Conservation (phyloP, 371 early-diverging fungal genomes). For the Apophysomyces trapeziformis region DNA sequence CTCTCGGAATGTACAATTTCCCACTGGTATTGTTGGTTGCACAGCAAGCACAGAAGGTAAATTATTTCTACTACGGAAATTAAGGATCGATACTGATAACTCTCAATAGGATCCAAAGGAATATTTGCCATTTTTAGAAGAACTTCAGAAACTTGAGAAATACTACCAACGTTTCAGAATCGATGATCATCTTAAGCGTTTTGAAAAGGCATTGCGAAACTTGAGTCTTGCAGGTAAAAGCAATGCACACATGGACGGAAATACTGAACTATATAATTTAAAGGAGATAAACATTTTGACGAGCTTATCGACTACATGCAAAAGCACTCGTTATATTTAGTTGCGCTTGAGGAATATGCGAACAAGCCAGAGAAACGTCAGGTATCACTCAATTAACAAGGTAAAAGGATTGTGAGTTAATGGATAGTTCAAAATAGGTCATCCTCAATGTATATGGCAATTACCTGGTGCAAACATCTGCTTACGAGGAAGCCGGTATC, state of each 20-base stretch:
- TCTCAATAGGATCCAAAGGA: slow-evolving; percentile 84
- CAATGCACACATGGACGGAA: not conserved
- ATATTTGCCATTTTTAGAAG: slow-evolving; percentile 88
- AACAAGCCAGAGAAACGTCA: slow-evolving; percentile 46
- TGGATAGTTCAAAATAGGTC: slow-evolving; percentile 27
- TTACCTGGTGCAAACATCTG: slow-evolving; percentile 54
- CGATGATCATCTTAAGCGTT: slow-evolving; percentile 82
- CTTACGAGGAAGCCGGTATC: slow-evolving; percentile 76
- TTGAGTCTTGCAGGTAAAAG: slow-evolving; percentile 63
- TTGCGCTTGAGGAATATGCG: slow-evolving; percentile 65
- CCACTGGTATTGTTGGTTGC: slow-evolving; percentile 92
- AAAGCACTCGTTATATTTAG: slow-evolving; percentile 66
- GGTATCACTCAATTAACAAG: slow-evolving; percentile 16
- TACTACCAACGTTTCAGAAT: slow-evolving; percentile 86
- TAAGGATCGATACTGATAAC: not conserved
- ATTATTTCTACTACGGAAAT: not conserved
- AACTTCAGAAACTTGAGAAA: slow-evolving; percentile 72
- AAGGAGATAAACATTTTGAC: slow-evolving; percentile 64
- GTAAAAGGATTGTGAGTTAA: slow-evolving; percentile 10
- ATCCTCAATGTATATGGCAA: slow-evolving; percentile 71
- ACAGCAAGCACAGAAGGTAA: slow-evolving; percentile 86
- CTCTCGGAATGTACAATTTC: slow-evolving; percentile 95
- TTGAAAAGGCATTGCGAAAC: slow-evolving; percentile 73
- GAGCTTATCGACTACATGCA: slow-evolving; percentile 69
- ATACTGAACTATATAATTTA: not conserved